Base-by-base conservation (phyloP, 2,329 filamentous ascomycete species). In the Sporothrix brasiliensis region DNA sequence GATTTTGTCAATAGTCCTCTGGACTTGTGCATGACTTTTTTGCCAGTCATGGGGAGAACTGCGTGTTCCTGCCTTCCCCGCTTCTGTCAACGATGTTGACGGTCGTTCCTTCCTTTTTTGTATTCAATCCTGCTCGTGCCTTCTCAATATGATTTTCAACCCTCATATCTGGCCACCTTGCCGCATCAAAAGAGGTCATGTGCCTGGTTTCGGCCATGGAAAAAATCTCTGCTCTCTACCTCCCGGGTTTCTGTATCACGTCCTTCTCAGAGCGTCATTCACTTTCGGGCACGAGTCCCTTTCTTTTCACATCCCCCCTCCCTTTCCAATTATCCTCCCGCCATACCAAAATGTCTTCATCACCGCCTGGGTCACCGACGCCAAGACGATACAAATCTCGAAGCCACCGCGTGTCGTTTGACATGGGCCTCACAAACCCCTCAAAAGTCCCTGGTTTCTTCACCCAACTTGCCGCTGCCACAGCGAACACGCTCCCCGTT, bases 381-480 rank as follows among this genome's bases (percentile, higher is more conserved):
- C 11, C 34, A 39, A 67, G 49, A 24, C 39, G 21, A 3, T 16
- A 27, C 30, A 69, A 56, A 44, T 9, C n/a, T 5, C 41, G 50
- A n/a, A 41, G 49, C 27, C 72, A 67, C 0, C 73, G 71, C 6
- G 72, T 74, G 13, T 69, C 71, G 0, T 74, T 74, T 52, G 70
- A 70, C 56, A 39, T 68, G 13, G 69, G 54, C 41, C 34, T 39
- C 24, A 10, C 54, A 10, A 65, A 63, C 16, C 11, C 60, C 2
- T 53, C 24, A 10, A 71, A 69, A 30, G 53, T 21, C 14, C 50
- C 70, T 4, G 47, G 53, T 13, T 65, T 71, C 47, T 69, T 71
- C 19, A 39, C 63, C 1, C 53, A 71, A 19, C 54, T 71, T 19
- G 70, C 70, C 2, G 54, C 68, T 3, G 63, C 39, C 1, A 41